Percentiles rank a stretch among this genome's conserved stretches.
Evolutionary conservation across 2,329 filamentous ascomycete genomes (phyloP).

Genomic region (Raffaelea ambrosiae): DNA sequence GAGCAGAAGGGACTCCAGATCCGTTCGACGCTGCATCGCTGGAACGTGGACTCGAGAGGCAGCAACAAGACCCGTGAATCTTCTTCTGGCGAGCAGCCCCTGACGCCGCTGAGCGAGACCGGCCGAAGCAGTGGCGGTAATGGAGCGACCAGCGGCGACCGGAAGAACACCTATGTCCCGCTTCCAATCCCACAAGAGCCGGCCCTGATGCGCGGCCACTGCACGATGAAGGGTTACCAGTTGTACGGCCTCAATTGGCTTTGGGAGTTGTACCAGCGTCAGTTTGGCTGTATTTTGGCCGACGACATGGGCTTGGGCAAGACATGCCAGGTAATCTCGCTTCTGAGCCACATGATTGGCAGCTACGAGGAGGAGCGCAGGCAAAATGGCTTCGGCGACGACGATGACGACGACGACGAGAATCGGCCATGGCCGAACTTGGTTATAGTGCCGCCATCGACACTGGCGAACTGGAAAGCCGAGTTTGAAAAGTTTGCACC

Average conservation of each 20-base stretch:
- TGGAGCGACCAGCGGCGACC: constrained; percentile 11
- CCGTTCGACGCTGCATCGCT: constrained; percentile 35
- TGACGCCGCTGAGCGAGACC: too few relatives aligned
- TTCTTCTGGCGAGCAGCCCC: too few relatives aligned
- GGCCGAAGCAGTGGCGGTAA: not conserved
- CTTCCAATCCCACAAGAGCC: constrained; percentile 57
- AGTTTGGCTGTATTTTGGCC: constrained; percentile 81
- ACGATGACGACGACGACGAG: constrained; percentile 16
- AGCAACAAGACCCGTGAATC: constrained; percentile 19
- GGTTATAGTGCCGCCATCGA: constrained; percentile 86
- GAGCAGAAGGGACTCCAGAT: constrained; percentile 58
- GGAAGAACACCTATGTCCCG: constrained; percentile 19
- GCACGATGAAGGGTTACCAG: constrained; percentile 86
- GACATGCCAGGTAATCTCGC: constrained; percentile 91
- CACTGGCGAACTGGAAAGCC: constrained; percentile 88
- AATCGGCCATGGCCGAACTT: constrained; percentile 60
- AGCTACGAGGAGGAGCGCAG: constrained; percentile 34
- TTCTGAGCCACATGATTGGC: constrained; percentile 75
- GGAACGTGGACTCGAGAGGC: constrained; percentile 41
- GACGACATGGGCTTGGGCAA: constrained; percentile 98
- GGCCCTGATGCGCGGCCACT: constrained; percentile 63
- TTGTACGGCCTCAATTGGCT: constrained; percentile 94
- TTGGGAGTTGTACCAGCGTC: constrained; percentile 68
- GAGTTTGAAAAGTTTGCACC: constrained; percentile 88
- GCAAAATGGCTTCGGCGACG: constrained; percentile 6